Evolutionary conservation across 805 yeast genomes (phyloP).

Genomic region (Saccharomycopsis fodiens): DNA sequence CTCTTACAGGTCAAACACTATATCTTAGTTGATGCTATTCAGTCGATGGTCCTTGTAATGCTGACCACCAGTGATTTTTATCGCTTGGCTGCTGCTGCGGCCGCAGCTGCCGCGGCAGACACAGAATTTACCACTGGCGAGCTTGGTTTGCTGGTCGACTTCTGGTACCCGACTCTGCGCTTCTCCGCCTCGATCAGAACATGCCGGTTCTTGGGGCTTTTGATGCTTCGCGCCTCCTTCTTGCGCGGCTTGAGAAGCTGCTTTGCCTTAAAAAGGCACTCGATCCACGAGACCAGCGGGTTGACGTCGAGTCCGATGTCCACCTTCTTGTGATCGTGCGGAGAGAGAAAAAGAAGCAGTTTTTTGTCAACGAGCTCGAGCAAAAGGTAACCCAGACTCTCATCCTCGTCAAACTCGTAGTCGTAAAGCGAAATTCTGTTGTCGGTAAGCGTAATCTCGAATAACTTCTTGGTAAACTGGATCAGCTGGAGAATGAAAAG

Average conservation of each 20-base stretch:
- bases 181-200: background rate
- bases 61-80: constrained; percentile 16
- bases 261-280: constrained; percentile 59
- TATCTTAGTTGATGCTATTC: too few species aligned
- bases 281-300: constrained; percentile 54
- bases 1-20: too few species aligned
- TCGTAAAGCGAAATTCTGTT: constrained; percentile 67
- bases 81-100: constrained; percentile 29
- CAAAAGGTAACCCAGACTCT: constrained; percentile 53
- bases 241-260: constrained; percentile 36
- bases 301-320: constrained; percentile 39
- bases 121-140: constrained; percentile 4
- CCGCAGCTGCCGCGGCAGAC: constrained; percentile 26
- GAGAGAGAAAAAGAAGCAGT: constrained; percentile 47
- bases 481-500: constrained; percentile 26
- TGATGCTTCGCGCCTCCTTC: background rate
- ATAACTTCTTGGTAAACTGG: constrained; percentile 25
- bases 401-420: constrained; percentile 61
- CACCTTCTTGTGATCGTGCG: constrained; percentile 23
- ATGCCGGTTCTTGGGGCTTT: background rate
- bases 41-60: too few species aligned
- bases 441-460: constrained; percentile 40
- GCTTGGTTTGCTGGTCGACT: constrained; percentile 22
- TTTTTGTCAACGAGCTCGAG: constrained; percentile 52
- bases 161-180: background rate